A percentile compares a stretch with the other conserved stretches of the same genome.
Evolutionary conservation across 306 rosid species (phyloP).

Genomic region (Medicago ruthenica): DNA sequence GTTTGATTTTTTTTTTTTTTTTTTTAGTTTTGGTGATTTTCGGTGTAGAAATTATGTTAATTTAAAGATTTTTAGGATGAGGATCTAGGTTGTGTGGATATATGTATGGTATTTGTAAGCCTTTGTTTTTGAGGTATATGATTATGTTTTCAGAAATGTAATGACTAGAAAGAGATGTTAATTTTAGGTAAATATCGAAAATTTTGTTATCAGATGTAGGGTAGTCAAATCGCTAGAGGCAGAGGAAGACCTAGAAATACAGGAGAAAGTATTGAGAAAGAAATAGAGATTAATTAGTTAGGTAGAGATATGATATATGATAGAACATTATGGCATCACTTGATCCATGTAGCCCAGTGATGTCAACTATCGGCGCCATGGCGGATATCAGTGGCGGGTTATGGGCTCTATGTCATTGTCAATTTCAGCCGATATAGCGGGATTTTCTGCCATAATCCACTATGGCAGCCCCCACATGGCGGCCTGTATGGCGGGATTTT

Average conservation of each 20-base stretch:
- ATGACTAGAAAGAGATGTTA: not conserved
- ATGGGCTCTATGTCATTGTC: not conserved
- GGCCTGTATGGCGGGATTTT: not conserved
- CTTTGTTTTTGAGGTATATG: not conserved
- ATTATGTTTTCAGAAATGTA: not conserved
- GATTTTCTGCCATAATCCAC: not conserved
- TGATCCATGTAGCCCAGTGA: not conserved
- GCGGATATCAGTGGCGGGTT: not conserved
- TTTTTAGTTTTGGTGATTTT: not conserved
- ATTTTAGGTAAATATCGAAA: not conserved
- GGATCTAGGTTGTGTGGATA: no score
- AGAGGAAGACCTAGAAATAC: no score
- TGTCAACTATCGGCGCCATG: not conserved
- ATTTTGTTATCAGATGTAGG: not conserved
- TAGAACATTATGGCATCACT: no score
- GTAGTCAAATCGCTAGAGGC: no score
- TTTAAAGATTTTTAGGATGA: no score
- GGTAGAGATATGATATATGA: no score
- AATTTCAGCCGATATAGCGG: not conserved
- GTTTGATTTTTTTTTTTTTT: no score
- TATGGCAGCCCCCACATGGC: not conserved
- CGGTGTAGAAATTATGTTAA: constrained; percentile 8
- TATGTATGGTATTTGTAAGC: no score
- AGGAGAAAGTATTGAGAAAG: no score
- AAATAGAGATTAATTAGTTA: no score